Base-by-base conservation (phyloP, 129 eudicot genomes). In the Tagetes patula region DNA sequence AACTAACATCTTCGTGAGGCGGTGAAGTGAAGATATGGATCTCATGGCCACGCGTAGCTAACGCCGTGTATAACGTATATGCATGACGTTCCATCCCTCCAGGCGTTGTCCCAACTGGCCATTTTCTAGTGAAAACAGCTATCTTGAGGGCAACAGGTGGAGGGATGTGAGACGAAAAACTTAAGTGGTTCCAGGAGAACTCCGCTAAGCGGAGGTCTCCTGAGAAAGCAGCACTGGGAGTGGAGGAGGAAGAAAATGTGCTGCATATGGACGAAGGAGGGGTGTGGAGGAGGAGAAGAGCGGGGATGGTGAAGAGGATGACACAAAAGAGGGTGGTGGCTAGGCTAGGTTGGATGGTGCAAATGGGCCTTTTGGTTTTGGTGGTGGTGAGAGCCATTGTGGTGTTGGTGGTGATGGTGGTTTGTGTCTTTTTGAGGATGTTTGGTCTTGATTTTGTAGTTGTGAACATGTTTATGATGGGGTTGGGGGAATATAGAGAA, bases 21-120 rank as follows among this genome's bases (percentile, higher is more conserved):
- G 96, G 96, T 8, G 98, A 93, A 40, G 96, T 93, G 83, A 89
- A 93, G 68, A 93, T 73, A 55, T 93, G 98, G 41, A 93, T 84
- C 60, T 77, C 76, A 4, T 93, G 98, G 0, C 95, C 92, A 0
- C 92, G 91, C 2, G 65, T 59, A 6, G 95, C 92, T 11, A 93
- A 73, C 56, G 92, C 84, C 0, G 82, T 93, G 73, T 89, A 87
- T 38, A 93, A 81, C 2, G 96, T 89, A 65, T 87, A 79, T 1
- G 98, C 98, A 8, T 93, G 98, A n/a, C 98, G 98, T 79, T 93
- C 98, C 98, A 93, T 93, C 62, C 98, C 98, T 12, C 98, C 98
- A 0, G 98, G 98, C 7, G 79, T 59, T 61, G 92, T 66, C 64
- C 86, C 82, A 0, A 76, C 77, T 3, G 98, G 98, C 98, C 98